Base-by-base conservation (phyloP, 768 basidiomycete genomes). In the Lyophyllum atratum region DNA sequence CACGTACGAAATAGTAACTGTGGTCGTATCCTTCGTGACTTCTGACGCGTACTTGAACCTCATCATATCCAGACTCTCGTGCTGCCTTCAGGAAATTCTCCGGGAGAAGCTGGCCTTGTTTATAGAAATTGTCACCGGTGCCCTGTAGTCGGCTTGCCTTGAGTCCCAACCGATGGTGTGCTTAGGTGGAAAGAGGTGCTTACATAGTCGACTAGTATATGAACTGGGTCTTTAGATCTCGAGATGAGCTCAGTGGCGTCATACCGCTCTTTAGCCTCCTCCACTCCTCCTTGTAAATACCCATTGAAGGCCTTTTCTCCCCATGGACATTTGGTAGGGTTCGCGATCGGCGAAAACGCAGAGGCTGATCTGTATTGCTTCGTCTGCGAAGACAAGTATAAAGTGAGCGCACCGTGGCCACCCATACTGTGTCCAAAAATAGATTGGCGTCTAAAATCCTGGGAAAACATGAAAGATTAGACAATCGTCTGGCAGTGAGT, bases 341-440 rank as follows among this genome's bases (percentile, higher is more conserved):
- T 98, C 49, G 87, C 78, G 52, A 92, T 86, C 1, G 91, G 90
- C 28, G 93, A 76, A 68, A 98, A 98, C 0, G 93, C 96, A 6
- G 93, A 95, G 7, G 84, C 91, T 19, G 94, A 96, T 52, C 85
- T 84, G 74, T 90, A 98, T 61, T 82, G 81, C 69, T 85, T 85
- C 7, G 75, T 76, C 55, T 82, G 77, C 59, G 92, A 87, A 53
- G 85, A 79, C 44, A 98, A 86, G 73, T 98, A 98, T 37, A 98
- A 74, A 15, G 90, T 90, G 25, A 99, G 81, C 12, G 97, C 94
- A 8, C 97, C 97, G 68, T 97, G 95, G 1, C 97, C 97, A 55
- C 92, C 93, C 97, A 98, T 99, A 44, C 92, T 94, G 73, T 99
- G 97, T 10, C 97, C 97, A 67, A 93, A 90, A 65, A 98, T 88